These are phyloP conservation scores for Diutina scorzettiae DNA, from an alignment of 1,139 yeast species.

Conservation along the genomic window DNA sequence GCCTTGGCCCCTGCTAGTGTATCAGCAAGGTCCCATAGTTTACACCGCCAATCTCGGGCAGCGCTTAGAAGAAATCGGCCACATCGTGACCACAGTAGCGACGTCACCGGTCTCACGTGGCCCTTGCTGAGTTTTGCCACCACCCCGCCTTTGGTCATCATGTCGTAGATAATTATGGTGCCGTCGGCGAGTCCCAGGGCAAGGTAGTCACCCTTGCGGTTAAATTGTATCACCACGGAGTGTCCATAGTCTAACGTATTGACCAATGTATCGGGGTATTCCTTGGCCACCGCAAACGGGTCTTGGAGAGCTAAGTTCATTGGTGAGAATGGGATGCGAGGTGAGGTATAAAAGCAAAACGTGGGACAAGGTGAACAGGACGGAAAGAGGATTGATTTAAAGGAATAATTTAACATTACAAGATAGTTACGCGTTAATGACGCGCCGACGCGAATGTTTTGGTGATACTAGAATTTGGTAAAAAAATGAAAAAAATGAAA, in stretches of 20 bases:
- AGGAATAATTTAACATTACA: too few species aligned
- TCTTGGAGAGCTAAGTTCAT: conserved; percentile 85
- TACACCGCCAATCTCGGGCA: conserved; percentile 78
- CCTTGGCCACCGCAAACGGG: conserved; percentile 87
- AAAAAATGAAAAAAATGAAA: too few species aligned
- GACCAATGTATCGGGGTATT: conserved; percentile 75
- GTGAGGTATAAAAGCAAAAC: too few species aligned
- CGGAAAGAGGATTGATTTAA: too few species aligned
- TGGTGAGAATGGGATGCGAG: too few species aligned
- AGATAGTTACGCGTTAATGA: too few species aligned
- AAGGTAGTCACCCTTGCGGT: conserved; percentile 70
- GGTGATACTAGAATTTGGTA: too few species aligned
- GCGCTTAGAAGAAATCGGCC: conserved; percentile 64
- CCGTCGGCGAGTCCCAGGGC: conserved; percentile 85
- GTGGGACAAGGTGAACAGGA: too few species aligned
- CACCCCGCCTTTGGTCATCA: conserved; percentile 38
- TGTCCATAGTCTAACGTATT: conserved; percentile 58
- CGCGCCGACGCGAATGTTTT: too few species aligned
- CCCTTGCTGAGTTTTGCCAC: conserved; percentile 38
- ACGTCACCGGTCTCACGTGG: conserved; percentile 67
- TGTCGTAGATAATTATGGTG: conserved; percentile 64
- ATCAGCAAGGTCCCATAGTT: conserved; percentile 61
- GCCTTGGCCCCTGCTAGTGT: conserved; percentile 16
- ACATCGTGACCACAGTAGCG: conserved; percentile 65
- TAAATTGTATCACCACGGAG: conserved; percentile 64